A percentile compares a stretch with the other conserved stretches of the same genome.
These are phyloP conservation scores for Solanum hybrid DNA, from an alignment of 305 asterid species.

Conservation along the genomic window DNA sequence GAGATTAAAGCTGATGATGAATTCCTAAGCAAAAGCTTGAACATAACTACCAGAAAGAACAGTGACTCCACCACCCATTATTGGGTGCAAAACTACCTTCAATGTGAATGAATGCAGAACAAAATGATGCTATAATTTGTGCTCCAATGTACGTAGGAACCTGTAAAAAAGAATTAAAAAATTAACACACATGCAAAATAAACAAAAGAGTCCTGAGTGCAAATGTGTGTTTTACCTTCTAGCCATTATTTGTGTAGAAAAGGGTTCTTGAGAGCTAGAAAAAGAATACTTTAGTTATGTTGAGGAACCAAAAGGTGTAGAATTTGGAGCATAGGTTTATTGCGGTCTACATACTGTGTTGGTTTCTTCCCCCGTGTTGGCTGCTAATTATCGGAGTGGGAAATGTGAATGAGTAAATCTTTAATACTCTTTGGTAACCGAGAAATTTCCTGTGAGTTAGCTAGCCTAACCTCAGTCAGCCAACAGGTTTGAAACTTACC, in stretches of 20 bases:
- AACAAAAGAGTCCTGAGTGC: not conserved
- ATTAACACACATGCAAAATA: not conserved
- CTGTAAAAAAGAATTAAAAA: constrained; percentile 15
- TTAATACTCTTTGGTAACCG: not conserved
- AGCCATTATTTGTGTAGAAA: not conserved
- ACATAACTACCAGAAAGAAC: constrained; percentile 43
- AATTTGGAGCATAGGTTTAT: not conserved
- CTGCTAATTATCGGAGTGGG: not conserved
- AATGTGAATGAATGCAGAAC: constrained; percentile 57
- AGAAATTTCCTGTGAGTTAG: not conserved
- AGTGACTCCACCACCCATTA: constrained; percentile 78
- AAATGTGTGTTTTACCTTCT: not conserved
- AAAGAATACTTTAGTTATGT: not conserved
- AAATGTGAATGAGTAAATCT: not conserved
- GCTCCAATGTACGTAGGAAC: constrained; percentile 68
- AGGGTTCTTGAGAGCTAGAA: not conserved
- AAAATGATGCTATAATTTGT: constrained; percentile 59
- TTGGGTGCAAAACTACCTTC: constrained; percentile 50
- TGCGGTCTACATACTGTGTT: not conserved
- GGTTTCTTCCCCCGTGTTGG: not conserved
- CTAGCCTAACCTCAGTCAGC: not conserved
- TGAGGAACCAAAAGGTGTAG: not conserved
- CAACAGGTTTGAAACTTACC: not conserved
- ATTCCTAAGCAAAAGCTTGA: constrained; percentile 75
- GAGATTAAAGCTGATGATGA: constrained; percentile 70